Conservation (phyloP, 2,329 filamentous ascomycete species). For the Alternaria arbusti region DNA sequence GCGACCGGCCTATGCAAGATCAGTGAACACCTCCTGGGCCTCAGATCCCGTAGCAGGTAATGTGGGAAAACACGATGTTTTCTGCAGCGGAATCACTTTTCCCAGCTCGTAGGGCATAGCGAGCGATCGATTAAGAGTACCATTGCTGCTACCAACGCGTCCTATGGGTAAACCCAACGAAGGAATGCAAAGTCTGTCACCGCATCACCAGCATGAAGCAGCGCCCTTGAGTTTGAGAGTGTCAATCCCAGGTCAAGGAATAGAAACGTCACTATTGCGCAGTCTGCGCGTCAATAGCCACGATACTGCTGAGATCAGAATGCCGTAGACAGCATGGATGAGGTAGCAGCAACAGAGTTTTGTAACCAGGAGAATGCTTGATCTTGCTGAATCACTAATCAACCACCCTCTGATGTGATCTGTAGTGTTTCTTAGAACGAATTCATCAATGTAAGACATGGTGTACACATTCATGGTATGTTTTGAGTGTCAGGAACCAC, state of each 20-base stretch:
- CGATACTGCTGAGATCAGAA: background rate
- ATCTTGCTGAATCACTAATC: background rate
- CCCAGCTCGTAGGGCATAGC: background rate
- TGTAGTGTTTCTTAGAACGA: background rate
- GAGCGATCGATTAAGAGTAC: background rate
- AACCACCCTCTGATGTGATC: background rate
- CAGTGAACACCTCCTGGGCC: background rate
- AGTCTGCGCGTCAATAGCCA: background rate
- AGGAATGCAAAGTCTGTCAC: too few species aligned
- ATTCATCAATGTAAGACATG: background rate
- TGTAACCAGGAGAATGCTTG: background rate
- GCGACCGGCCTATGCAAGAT: fast-evolving
- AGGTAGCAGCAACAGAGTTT: background rate
- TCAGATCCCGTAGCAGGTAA: background rate
- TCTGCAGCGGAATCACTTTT: background rate
- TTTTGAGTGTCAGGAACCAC: background rate
- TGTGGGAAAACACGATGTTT: fast-evolving
- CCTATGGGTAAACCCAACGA: too few species aligned
- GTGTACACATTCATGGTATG: background rate
- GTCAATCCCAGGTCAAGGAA: too few species aligned
- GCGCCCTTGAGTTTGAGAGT: too few species aligned
- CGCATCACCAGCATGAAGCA: too few species aligned
- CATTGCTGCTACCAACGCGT: background rate
- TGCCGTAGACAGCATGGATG: background rate
- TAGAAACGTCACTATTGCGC: background rate